Percentiles rank a stretch among this genome's conserved stretches.
phyloP scores from a whole-genome alignment of 805 yeast genomes.

The Babjeviella inositovora region DNA sequence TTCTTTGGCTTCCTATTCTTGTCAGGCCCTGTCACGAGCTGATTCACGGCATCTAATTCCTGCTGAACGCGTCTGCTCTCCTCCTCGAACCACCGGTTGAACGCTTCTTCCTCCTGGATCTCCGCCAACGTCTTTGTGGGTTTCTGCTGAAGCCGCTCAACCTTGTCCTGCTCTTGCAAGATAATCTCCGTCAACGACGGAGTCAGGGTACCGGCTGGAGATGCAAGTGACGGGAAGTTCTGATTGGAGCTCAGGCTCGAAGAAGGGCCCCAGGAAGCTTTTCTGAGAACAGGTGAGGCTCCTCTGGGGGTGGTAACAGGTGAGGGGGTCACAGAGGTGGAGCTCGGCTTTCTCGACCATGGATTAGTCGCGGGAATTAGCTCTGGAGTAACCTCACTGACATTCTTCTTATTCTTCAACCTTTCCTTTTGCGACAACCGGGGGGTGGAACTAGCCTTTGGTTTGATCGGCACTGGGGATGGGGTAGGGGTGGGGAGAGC shows the following conservation, averaged over 20 bases:
- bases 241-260: constrained; percentile 3
- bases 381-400: constrained; percentile 1
- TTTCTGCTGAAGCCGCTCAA: constrained; percentile 12
- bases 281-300: constrained; percentile 1
- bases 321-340: constrained; percentile 4
- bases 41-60: too few relatives aligned
- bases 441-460: constrained; percentile 1
- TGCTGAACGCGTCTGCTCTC: constrained; percentile 55
- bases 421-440: constrained; percentile 7
- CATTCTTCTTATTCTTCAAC: constrained; percentile 3
- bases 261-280: constrained; percentile 1
- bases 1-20: neutral
- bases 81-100: constrained; percentile 78
- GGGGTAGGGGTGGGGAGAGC: constrained; percentile 1
- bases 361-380: constrained; percentile 3
- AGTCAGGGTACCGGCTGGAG: constrained; percentile 2
- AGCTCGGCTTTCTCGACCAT: constrained; percentile 3
- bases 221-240: constrained; percentile 4
- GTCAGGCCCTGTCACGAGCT: neutral
- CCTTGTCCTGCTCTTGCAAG: constrained; percentile 25
- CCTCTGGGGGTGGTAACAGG: constrained; percentile 1
- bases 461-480: too few relatives aligned
- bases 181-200: constrained; percentile 26
- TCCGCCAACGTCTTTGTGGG: constrained; percentile 40
- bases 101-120: constrained; percentile 67